Base-by-base conservation (phyloP, 2,329 filamentous ascomycete species). In the Clathrospora elynae region DNA sequence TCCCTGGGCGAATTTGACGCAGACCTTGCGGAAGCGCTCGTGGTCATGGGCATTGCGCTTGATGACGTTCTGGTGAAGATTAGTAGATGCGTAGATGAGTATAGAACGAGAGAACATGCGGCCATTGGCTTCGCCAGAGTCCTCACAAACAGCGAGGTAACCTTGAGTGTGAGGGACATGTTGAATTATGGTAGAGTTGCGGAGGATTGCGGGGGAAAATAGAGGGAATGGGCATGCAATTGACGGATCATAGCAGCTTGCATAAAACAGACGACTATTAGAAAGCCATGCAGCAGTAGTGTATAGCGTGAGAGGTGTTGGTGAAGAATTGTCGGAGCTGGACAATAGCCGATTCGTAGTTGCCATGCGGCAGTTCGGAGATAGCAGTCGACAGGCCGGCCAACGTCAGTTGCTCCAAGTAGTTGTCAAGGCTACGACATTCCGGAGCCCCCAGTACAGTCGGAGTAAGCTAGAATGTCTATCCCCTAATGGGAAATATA, bases 101-200 rank as follows among this genome's bases (percentile, higher is more conserved):
- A 7, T 11, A 6, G 6, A 0, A 18, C 13, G 11, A 14, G n/a
- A 5, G 3, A 2, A 30, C 77, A 58, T 75, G 86, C 84, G 52
- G 82, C 83, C 61, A 87, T 82, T 2, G 84, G 84, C 63, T 87
- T 87, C 10, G 84, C 84, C 18, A 85, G 72, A 1, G 84, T 86
- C 46, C 83, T 77, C 46, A 87, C 81, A 26, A 76, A 78, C 33
- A 87, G 73, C 14, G 83, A 85, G 20, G 80, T 80, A 55, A 87
- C 77, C 64, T 87, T 87, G 50, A 87, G 72, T 7, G 83, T 84
- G 49, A 86, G 74, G 49, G 81, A 84, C 82, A 85, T 85, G 51
- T 26, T 61, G 42, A 46, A 42, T 49, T 49, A 43, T 41, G 16
- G 31, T 17, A 25, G 17, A 32, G 49, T 38, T 51, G 35, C 38